Evolutionary conservation across 108 stramenopile species (phyloP), one percentile per base, ranked within the genome.

Genomic region (Pseudonitzschia pungens): DNA sequence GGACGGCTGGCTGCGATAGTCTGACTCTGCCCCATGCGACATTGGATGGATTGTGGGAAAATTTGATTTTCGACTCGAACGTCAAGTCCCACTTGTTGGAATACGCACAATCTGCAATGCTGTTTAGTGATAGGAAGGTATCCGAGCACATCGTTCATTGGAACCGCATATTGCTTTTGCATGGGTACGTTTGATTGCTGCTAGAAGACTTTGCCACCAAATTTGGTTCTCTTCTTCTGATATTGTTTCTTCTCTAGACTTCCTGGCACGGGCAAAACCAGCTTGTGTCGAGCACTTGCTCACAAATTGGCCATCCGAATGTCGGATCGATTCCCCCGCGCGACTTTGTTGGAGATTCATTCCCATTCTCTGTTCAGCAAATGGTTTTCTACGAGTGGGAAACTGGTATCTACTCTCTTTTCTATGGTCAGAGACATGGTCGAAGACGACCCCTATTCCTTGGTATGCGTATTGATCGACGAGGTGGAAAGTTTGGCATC

Each of bases 361-460:
- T 85, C 89, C 20, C 93, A 94, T 75, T 90, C 89, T 26, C 82
- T 96, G 2, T 96, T 96, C 75, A 77, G 65, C 65, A 89, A 92
- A 72, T 96, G 96, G 96, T 96, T 94, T 69, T 87, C 86, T 41
- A 93, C 93, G 65, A 82, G 80, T 59, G 96, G 96, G 11, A 96
- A 96, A 69, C 81, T 93, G 26, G 86, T 96, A 20, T 74, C 65
- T 21, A 62, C 77, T 26, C 86, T 96, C 11, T 96, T 96, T 78
- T 66, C 84, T 20, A 74, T 87, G 64, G 87, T 96, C 31, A 43
- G 74, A 24, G 91, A 93, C 33, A 85, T 94, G 74, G 87, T 89
- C 9, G 83, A 90, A 64, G 92, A 91, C 68, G 89, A 92, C 51
- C 81, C 86, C 14, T 33, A 80, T 28, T 55, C 77, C 15, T 77